Base-by-base conservation (phyloP, 2,329 filamentous ascomycete genomes). In the Nothopassalora personata region DNA sequence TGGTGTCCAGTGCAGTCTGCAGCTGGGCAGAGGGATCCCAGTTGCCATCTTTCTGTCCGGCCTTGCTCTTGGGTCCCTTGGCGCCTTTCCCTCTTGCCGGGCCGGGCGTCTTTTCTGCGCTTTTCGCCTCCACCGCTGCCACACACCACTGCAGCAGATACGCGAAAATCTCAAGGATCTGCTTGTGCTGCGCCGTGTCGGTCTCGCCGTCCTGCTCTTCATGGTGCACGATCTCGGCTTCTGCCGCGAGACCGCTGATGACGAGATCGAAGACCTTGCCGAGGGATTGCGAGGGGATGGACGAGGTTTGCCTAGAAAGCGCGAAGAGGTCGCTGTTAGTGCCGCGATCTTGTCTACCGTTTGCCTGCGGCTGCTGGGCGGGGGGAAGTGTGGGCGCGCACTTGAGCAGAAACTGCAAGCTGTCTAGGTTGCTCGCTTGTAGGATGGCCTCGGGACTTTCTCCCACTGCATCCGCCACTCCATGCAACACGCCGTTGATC, bases 71-170 rank as follows among this genome's bases (percentile, higher is more conserved):
- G 61, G 87, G 79, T 57, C 84, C 84, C 71, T 89, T 92, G 56
- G 86, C 84, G 70, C 89, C 89, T 57, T 87, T 89, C 47, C 86
- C 87, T 69, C 90, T 82, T 7, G 85, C 83, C 3, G 89, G 86
- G 2, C 88, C 86, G 1, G 86, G 82, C 7, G 87, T 86, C 75
- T 95, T 97, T 75, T 97, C 94, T 49, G 91, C 89, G 23, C 65
- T 67, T 75, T 96, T 96, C 43, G 89, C 88, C 75, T 99, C 94
- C 52, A 97, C 90, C n/a, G 89, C 91, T 6, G 91, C 88, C 64
- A 97, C 88, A 6, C 91, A 90, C 95, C 94, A 99, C 74, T 97
- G 92, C 52, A 99, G 78, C 10, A 99, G 80, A 71, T 96, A 99
- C 34, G 88, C 93, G 72, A 95, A 97, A 70, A 96, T 89, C 73